Evolutionary conservation across 2,329 filamentous ascomycete genomes (phyloP).

Genomic region (Botrytis fabae): DNA sequence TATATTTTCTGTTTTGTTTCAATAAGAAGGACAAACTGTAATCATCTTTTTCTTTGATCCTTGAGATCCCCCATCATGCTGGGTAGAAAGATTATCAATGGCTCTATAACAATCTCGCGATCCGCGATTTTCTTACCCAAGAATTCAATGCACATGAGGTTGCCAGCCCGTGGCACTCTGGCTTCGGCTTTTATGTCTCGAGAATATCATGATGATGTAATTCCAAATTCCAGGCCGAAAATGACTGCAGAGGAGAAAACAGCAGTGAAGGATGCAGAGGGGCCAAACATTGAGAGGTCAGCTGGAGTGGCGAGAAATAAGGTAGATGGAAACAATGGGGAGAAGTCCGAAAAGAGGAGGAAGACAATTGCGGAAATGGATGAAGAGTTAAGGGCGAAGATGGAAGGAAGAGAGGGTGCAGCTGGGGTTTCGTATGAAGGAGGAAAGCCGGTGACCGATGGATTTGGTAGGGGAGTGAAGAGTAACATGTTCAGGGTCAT

Average conservation of each 20-base stretch:
- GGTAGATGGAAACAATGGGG: not conserved
- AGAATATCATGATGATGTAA: not conserved
- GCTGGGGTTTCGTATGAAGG: constrained; percentile 75
- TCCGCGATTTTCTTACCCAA: not conserved
- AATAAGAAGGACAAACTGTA: too few species aligned
- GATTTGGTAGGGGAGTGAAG: constrained; percentile 72
- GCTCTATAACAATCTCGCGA: not conserved
- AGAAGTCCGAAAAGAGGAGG: constrained; percentile 20
- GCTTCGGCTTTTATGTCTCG: not conserved
- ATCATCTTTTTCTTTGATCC: too few species aligned
- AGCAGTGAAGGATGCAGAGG: not conserved
- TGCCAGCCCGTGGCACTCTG: not conserved
- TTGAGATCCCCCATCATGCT: not conserved
- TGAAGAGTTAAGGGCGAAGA: constrained; percentile 62
- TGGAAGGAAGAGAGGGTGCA: constrained; percentile 71
- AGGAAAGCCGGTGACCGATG: constrained; percentile 65
- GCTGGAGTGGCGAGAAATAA: not conserved
- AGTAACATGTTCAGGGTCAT: constrained; percentile 79
- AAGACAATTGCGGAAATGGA: constrained; percentile 66
- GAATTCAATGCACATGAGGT: not conserved
- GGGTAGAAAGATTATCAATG: not conserved
- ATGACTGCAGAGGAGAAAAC: too few species aligned
- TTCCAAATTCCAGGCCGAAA: too few species aligned
- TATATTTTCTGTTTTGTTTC: too few species aligned
- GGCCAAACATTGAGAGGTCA: not conserved